phyloP scores from a whole-genome alignment of 1,284 basidiomycete genomes.

The Kwoniella shivajii region DNA sequence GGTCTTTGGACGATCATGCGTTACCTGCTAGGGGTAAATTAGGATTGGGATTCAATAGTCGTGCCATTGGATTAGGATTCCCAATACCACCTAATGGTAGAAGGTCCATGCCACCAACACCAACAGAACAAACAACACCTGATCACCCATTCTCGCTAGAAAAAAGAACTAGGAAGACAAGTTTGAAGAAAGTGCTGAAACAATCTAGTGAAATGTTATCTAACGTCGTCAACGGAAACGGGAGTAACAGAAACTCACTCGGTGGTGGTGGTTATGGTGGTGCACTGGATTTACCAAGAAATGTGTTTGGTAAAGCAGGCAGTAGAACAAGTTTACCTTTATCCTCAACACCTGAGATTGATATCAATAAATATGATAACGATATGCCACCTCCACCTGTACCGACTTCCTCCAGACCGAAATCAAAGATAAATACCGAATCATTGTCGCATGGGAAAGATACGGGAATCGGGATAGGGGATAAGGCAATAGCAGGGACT shows the following conservation, averaged over 20 bases:
- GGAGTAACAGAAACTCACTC: conserved; percentile 18
- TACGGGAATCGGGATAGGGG: too few relatives aligned
- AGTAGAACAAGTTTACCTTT: conserved; percentile 13
- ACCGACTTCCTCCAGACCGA: not conserved
- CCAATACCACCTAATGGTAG: conserved; percentile 25
- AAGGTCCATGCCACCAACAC: conserved; percentile 38
- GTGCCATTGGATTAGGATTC: conserved; percentile 20
- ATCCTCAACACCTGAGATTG: conserved; percentile 12
- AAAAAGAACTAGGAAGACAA: conserved; percentile 36
- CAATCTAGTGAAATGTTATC: conserved; percentile 37
- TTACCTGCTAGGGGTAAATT: conserved; percentile 27
- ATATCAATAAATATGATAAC: not conserved
- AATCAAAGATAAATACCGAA: not conserved
- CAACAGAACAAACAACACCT: conserved; percentile 7
- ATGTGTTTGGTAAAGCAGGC: conserved; percentile 18
- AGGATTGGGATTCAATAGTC: conserved; percentile 25
- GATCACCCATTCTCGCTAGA: conserved; percentile 3
- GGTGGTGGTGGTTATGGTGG: too few relatives aligned
- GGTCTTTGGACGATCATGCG: conserved; percentile 41
- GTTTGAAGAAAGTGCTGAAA: conserved; percentile 45
- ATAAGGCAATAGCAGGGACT: too few relatives aligned
- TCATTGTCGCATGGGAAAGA: not conserved
- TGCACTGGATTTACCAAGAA: conserved; percentile 22
- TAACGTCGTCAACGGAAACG: conserved; percentile 25
- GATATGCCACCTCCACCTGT: conserved; percentile 1